These are phyloP conservation scores for Didymella glomerata DNA, from an alignment of 2,329 filamentous ascomycete genomes.

Conservation along the genomic window DNA sequence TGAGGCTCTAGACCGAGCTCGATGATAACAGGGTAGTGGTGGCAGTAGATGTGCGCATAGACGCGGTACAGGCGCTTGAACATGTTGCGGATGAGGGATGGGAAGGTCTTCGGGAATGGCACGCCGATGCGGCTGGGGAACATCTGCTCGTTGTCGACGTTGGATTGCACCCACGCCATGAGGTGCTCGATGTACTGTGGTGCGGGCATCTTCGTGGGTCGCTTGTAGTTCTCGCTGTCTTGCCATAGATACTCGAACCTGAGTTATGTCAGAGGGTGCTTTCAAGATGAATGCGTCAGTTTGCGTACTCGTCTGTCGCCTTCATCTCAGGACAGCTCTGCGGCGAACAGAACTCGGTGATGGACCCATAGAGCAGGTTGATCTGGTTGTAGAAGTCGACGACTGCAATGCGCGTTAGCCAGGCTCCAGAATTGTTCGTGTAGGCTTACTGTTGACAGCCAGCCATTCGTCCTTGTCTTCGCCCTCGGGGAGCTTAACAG, in stretches of 20 bases:
- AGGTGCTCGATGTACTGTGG: conserved; percentile 98
- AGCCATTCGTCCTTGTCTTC: conserved; percentile 99
- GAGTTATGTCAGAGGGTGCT: conserved; percentile 7
- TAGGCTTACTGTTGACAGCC: conserved; percentile 84
- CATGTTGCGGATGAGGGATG: conserved; percentile 95
- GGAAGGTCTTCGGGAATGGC: conserved; percentile 89
- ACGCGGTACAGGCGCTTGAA: conserved; percentile 99
- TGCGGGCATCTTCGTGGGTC: conserved; percentile 96
- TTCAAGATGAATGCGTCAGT: too few relatives aligned
- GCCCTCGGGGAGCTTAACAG: conserved; percentile 94
- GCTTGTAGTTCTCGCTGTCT: conserved; percentile 91
- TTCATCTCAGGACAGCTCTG: conserved; percentile 99
- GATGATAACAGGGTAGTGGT: conserved; percentile 95
- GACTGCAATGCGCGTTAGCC: conserved; percentile 65
- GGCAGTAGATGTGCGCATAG: conserved; percentile 97
- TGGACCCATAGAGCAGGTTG: conserved; percentile 97
- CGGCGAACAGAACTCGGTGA: conserved; percentile 98
- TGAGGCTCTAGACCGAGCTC: conserved; percentile 96
- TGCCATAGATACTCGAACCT: conserved; percentile 99
- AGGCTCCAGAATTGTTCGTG: conserved; percentile 4
- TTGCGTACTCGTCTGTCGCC: conserved; percentile 90
- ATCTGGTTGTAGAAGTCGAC: conserved; percentile 99
- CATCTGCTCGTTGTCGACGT: conserved; percentile 93
- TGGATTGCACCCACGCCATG: conserved; percentile 95
- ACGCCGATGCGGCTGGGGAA: conserved; percentile 96